A percentile compares a stretch with the other conserved stretches of the same genome.
These are phyloP conservation scores for Porcisia deanei DNA, from an alignment of 208 protist genomes.

Conservation along the genomic window DNA sequence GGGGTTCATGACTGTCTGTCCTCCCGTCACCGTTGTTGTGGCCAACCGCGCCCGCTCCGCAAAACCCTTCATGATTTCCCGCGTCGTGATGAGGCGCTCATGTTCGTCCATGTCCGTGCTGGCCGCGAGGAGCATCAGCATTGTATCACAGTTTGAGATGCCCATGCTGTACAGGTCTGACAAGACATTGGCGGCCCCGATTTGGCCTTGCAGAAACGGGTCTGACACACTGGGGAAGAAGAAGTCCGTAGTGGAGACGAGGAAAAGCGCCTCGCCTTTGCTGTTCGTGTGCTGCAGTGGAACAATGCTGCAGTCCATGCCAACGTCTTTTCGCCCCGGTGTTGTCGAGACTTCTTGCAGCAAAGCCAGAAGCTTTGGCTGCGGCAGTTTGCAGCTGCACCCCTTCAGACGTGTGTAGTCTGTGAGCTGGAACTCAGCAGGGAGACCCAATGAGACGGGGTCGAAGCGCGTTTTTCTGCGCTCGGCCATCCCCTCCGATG, in stretches of 20 bases:
- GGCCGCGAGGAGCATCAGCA: constrained; percentile 95
- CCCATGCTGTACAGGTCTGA: constrained; percentile 97
- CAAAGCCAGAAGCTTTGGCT: constrained; percentile 87
- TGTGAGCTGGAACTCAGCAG: constrained; percentile 84
- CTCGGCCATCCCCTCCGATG: constrained; percentile 9
- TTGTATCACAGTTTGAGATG: constrained; percentile 92
- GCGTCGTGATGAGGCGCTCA: constrained; percentile 81
- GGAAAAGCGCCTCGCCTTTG: constrained; percentile 59
- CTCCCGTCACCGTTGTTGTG: constrained; percentile 90
- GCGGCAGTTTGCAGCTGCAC: constrained; percentile 95
- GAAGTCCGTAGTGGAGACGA: constrained; percentile 96
- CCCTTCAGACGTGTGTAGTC: constrained; percentile 91
- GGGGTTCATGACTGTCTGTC: constrained; percentile 97
- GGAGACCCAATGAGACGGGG: constrained; percentile 70
- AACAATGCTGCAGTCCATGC: constrained; percentile 94
- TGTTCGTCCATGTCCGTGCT: constrained; percentile 92
- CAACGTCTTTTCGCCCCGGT: constrained; percentile 77
- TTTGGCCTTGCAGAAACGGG: constrained; percentile 94
- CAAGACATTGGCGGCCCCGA: constrained; percentile 97
- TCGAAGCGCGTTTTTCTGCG: constrained; percentile 66
- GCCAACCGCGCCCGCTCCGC: constrained; percentile 79
- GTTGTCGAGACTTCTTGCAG: constrained; percentile 74
- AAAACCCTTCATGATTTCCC: constrained; percentile 94
- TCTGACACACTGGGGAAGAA: constrained; percentile 97
- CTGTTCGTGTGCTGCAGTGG: constrained; percentile 68